Evolutionary conservation across 2,329 filamentous ascomycete species (phyloP).

Genomic region (Allantophomopsis cytisporea): DNA sequence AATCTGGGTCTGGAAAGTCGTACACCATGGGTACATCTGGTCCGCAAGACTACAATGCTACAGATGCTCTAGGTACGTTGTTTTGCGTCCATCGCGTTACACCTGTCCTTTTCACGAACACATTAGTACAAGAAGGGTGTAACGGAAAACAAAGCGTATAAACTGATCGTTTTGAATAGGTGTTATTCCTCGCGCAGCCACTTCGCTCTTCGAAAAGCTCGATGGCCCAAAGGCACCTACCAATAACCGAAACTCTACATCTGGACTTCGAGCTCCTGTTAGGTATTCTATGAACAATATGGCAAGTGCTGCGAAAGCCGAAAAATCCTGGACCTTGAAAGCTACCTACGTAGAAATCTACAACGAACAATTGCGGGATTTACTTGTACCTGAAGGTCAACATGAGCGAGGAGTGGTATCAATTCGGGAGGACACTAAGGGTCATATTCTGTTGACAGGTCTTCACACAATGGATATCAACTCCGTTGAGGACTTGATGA

Average conservation of each 20-base stretch:
- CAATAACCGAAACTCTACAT: slow-evolving; percentile 52
- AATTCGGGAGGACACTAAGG: slow-evolving; percentile 88
- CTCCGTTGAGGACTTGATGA: slow-evolving; percentile 81
- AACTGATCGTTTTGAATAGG: slow-evolving; percentile 33
- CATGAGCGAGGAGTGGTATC: slow-evolving; percentile 68
- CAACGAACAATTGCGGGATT: slow-evolving; percentile 87
- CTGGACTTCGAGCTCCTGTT: slow-evolving; percentile 66
- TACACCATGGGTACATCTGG: slow-evolving; percentile 98
- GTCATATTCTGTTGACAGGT: slow-evolving; percentile 86
- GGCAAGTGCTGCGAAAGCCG: slow-evolving; percentile 19
- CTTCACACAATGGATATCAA: slow-evolving; percentile 80
- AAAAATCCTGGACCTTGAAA: slow-evolving; percentile 81
- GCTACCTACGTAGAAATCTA: slow-evolving; percentile 97
- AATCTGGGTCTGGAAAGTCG: slow-evolving; percentile 94
- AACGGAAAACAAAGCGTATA: not conserved
- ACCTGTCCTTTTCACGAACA: slow-evolving; percentile 1
- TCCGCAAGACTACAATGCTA: slow-evolving; percentile 59
- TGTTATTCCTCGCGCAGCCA: slow-evolving; percentile 87
- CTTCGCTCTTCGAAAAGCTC: slow-evolving; percentile 77
- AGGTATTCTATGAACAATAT: slow-evolving; percentile 50
- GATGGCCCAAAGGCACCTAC: slow-evolving; percentile 32
- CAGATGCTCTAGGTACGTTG: slow-evolving; percentile 62
- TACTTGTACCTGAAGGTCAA: slow-evolving; percentile 62
- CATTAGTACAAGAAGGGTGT: too few species aligned
- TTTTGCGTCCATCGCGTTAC: slow-evolving; percentile 1